A percentile compares a stretch with the other conserved stretches of the same genome.
phyloP scores from a whole-genome alignment of 2,329 filamentous ascomycete genomes.

The Alternaria atra region DNA sequence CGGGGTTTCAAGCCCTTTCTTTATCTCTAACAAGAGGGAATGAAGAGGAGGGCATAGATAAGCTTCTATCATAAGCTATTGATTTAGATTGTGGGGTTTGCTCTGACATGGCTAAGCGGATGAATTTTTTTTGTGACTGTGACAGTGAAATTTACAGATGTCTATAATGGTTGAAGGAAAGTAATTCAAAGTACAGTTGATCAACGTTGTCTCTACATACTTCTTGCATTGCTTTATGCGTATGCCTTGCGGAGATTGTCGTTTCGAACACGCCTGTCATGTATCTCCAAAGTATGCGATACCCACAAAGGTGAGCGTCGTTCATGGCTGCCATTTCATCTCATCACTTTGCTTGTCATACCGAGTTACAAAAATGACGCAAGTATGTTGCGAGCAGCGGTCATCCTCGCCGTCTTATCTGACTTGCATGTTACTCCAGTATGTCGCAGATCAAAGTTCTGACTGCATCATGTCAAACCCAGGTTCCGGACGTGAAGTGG shows the following conservation, averaged over 20 bases:
- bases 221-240: too few species aligned
- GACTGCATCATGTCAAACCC: background rate
- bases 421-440: background rate
- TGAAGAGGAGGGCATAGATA: background rate
- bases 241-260: too few species aligned
- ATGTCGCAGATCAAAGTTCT: background rate
- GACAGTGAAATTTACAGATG: too few species aligned
- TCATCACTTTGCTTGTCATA: background rate
- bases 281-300: too few species aligned
- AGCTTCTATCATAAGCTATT: background rate
- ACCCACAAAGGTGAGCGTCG: background rate
- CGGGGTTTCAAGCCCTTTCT: background rate
- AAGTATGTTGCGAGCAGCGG: background rate
- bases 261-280: too few species aligned
- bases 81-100: background rate
- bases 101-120: too few species aligned
- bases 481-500: background rate
- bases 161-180: too few species aligned
- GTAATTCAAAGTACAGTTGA: too few species aligned
- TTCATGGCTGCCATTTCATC: background rate
- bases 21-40: background rate
- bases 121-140: too few species aligned
- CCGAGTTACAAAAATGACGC: background rate
- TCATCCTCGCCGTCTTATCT: background rate
- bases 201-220: too few species aligned